phyloP scores from a whole-genome alignment of 2,329 filamentous ascomycete species.

The Hyphodiscus sp. region DNA sequence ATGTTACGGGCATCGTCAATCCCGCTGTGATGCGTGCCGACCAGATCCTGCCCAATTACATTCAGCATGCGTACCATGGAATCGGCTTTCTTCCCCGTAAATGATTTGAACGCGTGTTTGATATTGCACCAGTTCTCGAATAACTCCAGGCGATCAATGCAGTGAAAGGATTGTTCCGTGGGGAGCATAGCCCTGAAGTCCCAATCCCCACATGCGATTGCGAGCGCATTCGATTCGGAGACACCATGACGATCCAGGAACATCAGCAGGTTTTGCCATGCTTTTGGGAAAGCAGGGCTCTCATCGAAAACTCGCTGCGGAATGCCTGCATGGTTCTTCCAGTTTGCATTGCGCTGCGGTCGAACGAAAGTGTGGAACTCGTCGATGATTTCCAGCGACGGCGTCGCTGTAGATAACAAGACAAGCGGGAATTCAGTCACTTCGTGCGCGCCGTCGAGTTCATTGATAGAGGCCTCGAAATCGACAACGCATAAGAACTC shows the following conservation, averaged over 20 bases:
- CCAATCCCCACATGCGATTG: constrained; percentile 12
- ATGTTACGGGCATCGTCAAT: constrained; percentile 13
- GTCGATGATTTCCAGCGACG: constrained; percentile 5
- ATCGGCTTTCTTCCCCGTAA: constrained; percentile 13
- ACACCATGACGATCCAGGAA: constrained; percentile 6
- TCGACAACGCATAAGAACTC: constrained; percentile 10
- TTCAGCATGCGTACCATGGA: constrained; percentile 15
- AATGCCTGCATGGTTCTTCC: constrained; percentile 4
- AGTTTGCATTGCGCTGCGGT: constrained; percentile 7
- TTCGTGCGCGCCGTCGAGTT: constrained; percentile 7
- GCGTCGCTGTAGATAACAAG: constrained; percentile 7
- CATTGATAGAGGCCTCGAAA: constrained; percentile 12
- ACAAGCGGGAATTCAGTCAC: constrained; percentile 11
- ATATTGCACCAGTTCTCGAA: constrained; percentile 15
- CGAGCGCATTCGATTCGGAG: constrained; percentile 10
- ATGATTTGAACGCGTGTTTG: constrained; percentile 11
- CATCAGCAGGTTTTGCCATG: constrained; percentile 4
- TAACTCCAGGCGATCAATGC: constrained; percentile 5
- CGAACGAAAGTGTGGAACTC: constrained; percentile 10
- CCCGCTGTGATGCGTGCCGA: constrained; percentile 12
- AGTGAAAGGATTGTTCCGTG: constrained; percentile 7
- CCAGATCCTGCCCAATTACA: constrained; percentile 10
- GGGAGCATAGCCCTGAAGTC: constrained; percentile 12
- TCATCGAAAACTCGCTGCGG: constrained; percentile 7
- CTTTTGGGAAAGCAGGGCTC: constrained; percentile 6